phyloP scores from a whole-genome alignment of 1,284 basidiomycete species.

The Pseudozyma sp. region DNA sequence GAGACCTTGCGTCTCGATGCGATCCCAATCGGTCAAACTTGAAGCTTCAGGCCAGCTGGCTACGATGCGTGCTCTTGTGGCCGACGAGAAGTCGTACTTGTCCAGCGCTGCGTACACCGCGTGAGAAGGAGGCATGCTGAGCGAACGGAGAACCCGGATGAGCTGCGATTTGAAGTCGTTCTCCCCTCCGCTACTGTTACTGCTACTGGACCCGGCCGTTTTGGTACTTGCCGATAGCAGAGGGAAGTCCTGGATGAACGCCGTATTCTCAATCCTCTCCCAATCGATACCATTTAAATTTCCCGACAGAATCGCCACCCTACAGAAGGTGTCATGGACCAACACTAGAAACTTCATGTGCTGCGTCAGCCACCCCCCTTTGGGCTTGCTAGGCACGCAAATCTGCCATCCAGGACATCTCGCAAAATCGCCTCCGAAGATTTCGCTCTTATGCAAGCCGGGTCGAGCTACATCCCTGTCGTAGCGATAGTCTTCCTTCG shows the following conservation, averaged over 20 bases:
- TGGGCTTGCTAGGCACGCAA: slow-evolving; percentile 47
- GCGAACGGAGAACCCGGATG: slow-evolving; percentile 39
- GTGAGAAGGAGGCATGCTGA: slow-evolving; percentile 54
- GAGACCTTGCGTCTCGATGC: slow-evolving; percentile 57
- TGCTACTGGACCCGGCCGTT: background rate
- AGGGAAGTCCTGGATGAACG: slow-evolving; percentile 64
- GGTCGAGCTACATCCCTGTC: slow-evolving; percentile 33
- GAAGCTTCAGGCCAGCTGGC: slow-evolving; percentile 52
- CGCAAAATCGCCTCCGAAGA: slow-evolving; percentile 24
- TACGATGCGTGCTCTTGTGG: slow-evolving; percentile 48
- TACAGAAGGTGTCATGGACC: slow-evolving; percentile 49
- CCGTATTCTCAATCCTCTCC: slow-evolving; percentile 63
- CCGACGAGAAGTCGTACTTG: slow-evolving; percentile 35
- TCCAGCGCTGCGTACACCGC: slow-evolving; percentile 23
- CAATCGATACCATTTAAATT: slow-evolving; percentile 65
- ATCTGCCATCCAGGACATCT: slow-evolving; percentile 52
- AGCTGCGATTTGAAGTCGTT: slow-evolving; percentile 50
- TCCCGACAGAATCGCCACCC: slow-evolving; percentile 57
- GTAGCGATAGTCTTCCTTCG: slow-evolving; percentile 34
- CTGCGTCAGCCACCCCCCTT: slow-evolving; percentile 49
- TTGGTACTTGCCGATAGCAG: background rate
- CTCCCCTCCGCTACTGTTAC: background rate
- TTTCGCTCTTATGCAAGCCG: slow-evolving; percentile 43
- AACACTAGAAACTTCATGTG: slow-evolving; percentile 64
- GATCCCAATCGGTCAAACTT: slow-evolving; percentile 50